Evolutionary conservation across 345 rosid genomes (phyloP).

Genomic region (Moricandia moricandioides): DNA sequence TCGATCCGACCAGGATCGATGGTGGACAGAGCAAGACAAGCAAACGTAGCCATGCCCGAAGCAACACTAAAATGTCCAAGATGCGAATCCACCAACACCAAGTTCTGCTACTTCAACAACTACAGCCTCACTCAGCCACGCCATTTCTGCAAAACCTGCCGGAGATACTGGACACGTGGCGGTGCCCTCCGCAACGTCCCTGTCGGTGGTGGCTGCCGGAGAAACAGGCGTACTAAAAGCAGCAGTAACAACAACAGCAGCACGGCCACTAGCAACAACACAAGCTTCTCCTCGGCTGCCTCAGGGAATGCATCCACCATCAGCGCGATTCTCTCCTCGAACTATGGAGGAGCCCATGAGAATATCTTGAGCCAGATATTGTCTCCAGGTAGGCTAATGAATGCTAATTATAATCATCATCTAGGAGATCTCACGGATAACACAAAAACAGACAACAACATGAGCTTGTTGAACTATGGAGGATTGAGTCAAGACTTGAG

Average conservation of each 20-base stretch:
- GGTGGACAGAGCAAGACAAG: conserved; percentile 89
- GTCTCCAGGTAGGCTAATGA: conserved; percentile 37
- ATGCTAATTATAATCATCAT: conserved; percentile 46
- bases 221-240: conserved; percentile 81
- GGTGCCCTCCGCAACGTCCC: conserved; percentile 90
- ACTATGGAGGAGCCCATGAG: conserved; percentile 35
- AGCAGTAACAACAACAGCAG: conserved; percentile 36
- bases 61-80: conserved; percentile 79
- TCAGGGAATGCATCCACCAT: conserved; percentile 32
- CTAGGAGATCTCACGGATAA: conserved; percentile 59
- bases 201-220: conserved; percentile 89
- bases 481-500: conserved; percentile 35
- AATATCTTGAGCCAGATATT: conserved; percentile 50
- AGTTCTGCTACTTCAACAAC: conserved; percentile 97
- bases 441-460: conserved; percentile 43
- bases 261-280: conserved; percentile 33
- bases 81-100: conserved; percentile 91
- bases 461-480: conserved; percentile 38
- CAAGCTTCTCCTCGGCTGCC: conserved; percentile 14
- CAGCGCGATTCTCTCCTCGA: conserved; percentile 34
- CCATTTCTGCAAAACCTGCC: conserved; percentile 96
- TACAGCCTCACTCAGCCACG: conserved; percentile 96
- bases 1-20: conserved; percentile 85
- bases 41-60: conserved; percentile 83
- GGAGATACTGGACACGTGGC: conserved; percentile 97